Evolutionary conservation across 148 eudicot species (phyloP), one percentile per base, ranked within the genome.

Genomic region (Diospyros lotus): DNA sequence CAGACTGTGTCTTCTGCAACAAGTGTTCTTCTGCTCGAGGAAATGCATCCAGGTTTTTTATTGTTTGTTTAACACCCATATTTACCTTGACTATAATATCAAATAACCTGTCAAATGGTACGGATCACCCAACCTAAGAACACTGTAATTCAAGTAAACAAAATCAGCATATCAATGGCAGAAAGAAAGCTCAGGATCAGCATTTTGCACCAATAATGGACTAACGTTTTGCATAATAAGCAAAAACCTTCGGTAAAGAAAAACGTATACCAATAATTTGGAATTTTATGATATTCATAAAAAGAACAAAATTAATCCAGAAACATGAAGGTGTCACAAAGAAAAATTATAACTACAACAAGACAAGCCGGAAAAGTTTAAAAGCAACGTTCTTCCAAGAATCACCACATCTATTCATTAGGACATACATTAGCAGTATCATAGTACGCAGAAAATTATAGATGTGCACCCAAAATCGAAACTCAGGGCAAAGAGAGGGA

Each of bases 1-100:
- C 98, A 6, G 94, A 89, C 82, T 89, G 89, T 46, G 98, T 95
- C 74, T 92, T 95, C 85, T 88, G 93, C 87, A 95, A 72, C 82
- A 95, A 84, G 74, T 95, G 98, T 39, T 95, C 98, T 79, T 95
- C 98, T 12, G 98, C 91, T 42, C 97, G 90, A 58, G 98, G 97
- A 71, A 95, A 95, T 39, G 98, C 98, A 81, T 95, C 98, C 7
- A 95, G 79, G 48, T 74, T 90, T 80, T 77, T 90, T 63, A 95
- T 81, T 55, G 91, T 84, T 86, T 95, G 97, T 79, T 82, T 95
- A 69, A 95, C 84, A 71, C 96, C 96, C 98, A 94, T 94, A 73
- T 52, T 77, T 42, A 60, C 59, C 62, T 66, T 9, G 5, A n/a
- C 52, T 50, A 15, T 39, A 50, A 9, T 39, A 15, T 38, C 15